Percentiles rank a stretch among this genome's conserved stretches.
Evolutionary conservation across 164 flowering plant genomes (phyloP).

Genomic region (Paratinospora sagittata): DNA sequence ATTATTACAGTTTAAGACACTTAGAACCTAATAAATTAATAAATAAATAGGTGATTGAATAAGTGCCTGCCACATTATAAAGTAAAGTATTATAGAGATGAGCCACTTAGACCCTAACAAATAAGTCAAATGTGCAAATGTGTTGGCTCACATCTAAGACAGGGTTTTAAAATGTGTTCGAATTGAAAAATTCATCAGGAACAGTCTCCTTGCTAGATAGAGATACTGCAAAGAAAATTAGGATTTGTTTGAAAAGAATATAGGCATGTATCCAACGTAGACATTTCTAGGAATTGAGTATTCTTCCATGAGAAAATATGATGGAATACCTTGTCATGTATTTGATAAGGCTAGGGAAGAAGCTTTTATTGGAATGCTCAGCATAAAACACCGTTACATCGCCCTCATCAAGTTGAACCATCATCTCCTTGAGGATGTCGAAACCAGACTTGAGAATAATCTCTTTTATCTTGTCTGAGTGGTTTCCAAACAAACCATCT

Average conservation of each 20-base stretch:
- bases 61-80: too few relatives aligned
- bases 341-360: constrained; percentile 58
- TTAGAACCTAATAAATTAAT: too few relatives aligned
- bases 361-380: constrained; percentile 65
- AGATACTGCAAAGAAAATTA: background rate
- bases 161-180: background rate
- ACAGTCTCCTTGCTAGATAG: background rate
- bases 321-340: constrained; percentile 74
- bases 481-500: constrained; percentile 63
- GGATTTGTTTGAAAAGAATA: background rate
- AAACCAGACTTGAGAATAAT: constrained; percentile 57
- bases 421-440: constrained; percentile 37
- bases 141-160: too few relatives aligned
- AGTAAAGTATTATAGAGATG: too few relatives aligned
- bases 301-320: background rate
- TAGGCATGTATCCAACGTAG: background rate
- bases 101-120: too few relatives aligned
- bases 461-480: constrained; percentile 42
- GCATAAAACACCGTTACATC: constrained; percentile 46
- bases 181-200: background rate
- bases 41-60: too few relatives aligned
- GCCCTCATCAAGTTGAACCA: constrained; percentile 45
- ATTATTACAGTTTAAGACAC: too few relatives aligned
- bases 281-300: background rate
- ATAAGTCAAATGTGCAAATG: too few relatives aligned